These are phyloP conservation scores for Picochlorum sp. DNA, from an alignment of 139 green algal species.

Conservation along the genomic window DNA sequence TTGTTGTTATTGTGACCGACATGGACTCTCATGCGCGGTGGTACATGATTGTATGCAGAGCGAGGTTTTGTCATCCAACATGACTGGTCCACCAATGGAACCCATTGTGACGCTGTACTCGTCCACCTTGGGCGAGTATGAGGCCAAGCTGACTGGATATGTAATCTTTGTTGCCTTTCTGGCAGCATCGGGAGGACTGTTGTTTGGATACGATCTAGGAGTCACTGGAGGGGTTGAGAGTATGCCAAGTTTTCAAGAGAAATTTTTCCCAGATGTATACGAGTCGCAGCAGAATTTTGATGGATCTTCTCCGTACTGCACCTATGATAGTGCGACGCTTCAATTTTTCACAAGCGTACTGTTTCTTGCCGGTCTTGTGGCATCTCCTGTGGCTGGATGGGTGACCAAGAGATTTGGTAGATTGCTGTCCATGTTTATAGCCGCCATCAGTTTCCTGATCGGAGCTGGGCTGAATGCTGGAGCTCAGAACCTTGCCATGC, in stretches of 20 bases:
- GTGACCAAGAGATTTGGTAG: slow-evolving; percentile 31
- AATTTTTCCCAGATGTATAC: slow-evolving; percentile 52
- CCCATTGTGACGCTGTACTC: no score
- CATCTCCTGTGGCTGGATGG: slow-evolving; percentile 20
- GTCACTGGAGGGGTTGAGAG: slow-evolving; percentile 43
- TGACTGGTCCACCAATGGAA: no score
- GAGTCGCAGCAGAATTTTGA: not conserved
- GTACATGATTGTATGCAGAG: no score
- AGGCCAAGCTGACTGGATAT: not conserved
- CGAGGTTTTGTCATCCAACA: no score
- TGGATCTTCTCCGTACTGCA: slow-evolving; percentile 14
- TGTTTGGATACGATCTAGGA: slow-evolving; percentile 51
- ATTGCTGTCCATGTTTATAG: slow-evolving; percentile 44
- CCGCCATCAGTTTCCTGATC: slow-evolving; percentile 40
- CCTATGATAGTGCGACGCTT: slow-evolving; percentile 19
- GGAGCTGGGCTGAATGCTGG: slow-evolving; percentile 40
- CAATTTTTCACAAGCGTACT: slow-evolving; percentile 66
- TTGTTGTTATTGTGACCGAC: no score
- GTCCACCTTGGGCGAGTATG: not conserved
- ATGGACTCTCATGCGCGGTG: no score
- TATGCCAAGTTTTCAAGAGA: slow-evolving; percentile 36
- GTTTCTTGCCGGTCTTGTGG: slow-evolving; percentile 48
- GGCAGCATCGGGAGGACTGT: slow-evolving; percentile 34
- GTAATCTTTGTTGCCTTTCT: slow-evolving; percentile 13
- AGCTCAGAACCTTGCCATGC: slow-evolving; percentile 49